Percentiles rank a stretch among this genome's conserved stretches.
phyloP scores from a whole-genome alignment of 768 basidiomycete genomes.

The Mycena haematopus region DNA sequence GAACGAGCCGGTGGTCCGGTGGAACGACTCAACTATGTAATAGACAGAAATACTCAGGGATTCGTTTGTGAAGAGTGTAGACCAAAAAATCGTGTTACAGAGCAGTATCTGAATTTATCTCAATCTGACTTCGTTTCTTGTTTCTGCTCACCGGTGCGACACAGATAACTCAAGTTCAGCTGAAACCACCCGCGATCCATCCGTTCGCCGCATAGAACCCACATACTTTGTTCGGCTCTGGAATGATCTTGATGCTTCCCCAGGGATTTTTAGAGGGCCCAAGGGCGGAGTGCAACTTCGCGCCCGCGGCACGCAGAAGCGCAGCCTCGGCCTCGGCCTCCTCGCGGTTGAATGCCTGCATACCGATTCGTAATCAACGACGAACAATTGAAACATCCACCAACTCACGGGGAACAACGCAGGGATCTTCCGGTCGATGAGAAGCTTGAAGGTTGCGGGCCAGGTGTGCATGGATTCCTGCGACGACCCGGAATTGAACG shows the following conservation, averaged over 20 bases:
- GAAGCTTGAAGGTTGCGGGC: constrained; percentile 21
- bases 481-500: constrained; percentile 25
- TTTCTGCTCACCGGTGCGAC: too few relatives aligned
- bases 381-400: not conserved
- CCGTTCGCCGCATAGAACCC: constrained; percentile 44
- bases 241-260: constrained; percentile 22
- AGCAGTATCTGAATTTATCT: too few relatives aligned
- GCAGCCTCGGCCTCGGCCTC: constrained; percentile 28
- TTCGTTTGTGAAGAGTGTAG: too few relatives aligned
- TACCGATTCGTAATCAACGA: not conserved
- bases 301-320: constrained; percentile 25
- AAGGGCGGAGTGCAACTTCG: constrained; percentile 17
- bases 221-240: constrained; percentile 36
- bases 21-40: too few relatives aligned
- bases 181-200: constrained; percentile 45
- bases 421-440: constrained; percentile 22
- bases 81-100: too few relatives aligned
- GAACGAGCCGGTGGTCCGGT: too few relatives aligned
- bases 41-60: too few relatives aligned
- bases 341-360: constrained; percentile 26
- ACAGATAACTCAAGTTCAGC: not conserved
- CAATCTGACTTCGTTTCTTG: too few relatives aligned
- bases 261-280: constrained; percentile 31
- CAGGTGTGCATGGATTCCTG: constrained; percentile 10
- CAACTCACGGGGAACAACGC: constrained; percentile 22